Evolutionary conservation across 768 basidiomycete species (phyloP), one percentile per base, ranked within the genome.

Genomic region (Lactarius quietus): DNA sequence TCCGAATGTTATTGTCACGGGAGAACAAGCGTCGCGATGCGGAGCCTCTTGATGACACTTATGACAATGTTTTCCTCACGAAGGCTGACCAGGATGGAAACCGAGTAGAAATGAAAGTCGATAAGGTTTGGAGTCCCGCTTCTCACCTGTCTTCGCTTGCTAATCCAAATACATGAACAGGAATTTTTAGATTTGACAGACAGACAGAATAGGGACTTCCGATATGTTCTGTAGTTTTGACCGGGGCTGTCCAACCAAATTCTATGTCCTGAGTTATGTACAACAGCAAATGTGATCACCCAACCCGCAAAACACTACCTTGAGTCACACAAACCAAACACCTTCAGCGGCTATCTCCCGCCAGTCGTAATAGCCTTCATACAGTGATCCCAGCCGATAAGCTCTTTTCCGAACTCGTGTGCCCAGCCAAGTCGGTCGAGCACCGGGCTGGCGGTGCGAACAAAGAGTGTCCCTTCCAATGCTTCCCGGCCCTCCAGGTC

Each of bases 181-280:
- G 87, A 84, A 79, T 87, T 84, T 72, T 73, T 89, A 75, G 89
- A 91, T 71, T 75, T 90, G 70, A 91, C 89, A 0, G 89, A 91
- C 71, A 78, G 75, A 35, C 85, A 90, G 72, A 90, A 90, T 69
- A 80, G 83, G 14, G 86, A 89, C 61, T 90, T 87, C 75, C 79
- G 89, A 76, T 90, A 90, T 70, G 86, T 89, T 31, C 74, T 89
- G 64, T 89, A 74, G 69, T 36, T 29, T 29, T 29, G 33, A 4
- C 33, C 33, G 33, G 33, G 3, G 33, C 8, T 33, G 8, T 33
- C 8, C 4, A 8, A 33, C 33, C 8, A 33, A 33, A 33, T n/a
- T n/a, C n/a, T n/a, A n/a, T n/a, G n/a, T n/a, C n/a, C n/a, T n/a
- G n/a, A 33, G 33, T 8, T 33, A 8, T 33, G 33, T 33, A 33